A percentile compares a stretch with the other conserved stretches of the same genome.
Conservation (phyloP, 805 yeast genomes). For the Starmerella vitae region DNA sequence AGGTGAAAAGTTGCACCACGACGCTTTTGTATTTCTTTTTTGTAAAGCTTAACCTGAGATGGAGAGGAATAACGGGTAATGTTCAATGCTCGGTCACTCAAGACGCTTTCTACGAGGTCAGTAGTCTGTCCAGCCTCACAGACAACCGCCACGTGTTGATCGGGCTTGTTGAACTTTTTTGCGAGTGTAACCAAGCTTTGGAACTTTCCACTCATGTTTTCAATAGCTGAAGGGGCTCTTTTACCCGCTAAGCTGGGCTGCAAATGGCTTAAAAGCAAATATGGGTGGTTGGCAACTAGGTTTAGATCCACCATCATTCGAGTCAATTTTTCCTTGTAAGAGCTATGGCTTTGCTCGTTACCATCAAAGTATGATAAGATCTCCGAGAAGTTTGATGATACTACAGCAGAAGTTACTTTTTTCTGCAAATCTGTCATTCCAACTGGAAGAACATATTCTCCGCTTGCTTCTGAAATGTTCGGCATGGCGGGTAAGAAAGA, state of each 20-base stretch:
- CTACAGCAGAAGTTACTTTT: slow-evolving; percentile 80
- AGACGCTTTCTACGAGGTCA: slow-evolving; percentile 65
- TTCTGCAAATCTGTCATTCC: slow-evolving; percentile 41
- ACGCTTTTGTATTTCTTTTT: slow-evolving; percentile 9
- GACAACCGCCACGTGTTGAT: slow-evolving; percentile 51
- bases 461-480: too few species aligned
- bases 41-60: slow-evolving; percentile 11
- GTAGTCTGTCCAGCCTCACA: slow-evolving; percentile 54
- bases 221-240: slow-evolving; percentile 59
- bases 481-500: too few species aligned
- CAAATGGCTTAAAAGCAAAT: slow-evolving; percentile 65
- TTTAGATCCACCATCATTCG: slow-evolving; percentile 65
- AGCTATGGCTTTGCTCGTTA: slow-evolving; percentile 39
- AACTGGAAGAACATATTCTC: slow-evolving; percentile 19
- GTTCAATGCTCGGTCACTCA: slow-evolving; percentile 56
- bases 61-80: slow-evolving; percentile 47
- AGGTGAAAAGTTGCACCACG: slow-evolving; percentile 25
- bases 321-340: slow-evolving; percentile 41
- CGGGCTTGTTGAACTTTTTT: slow-evolving; percentile 35
- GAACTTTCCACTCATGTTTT: slow-evolving; percentile 45
- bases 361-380: slow-evolving; percentile 71
- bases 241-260: slow-evolving; percentile 52
- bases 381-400: slow-evolving; percentile 81
- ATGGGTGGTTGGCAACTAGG: slow-evolving; percentile 80
- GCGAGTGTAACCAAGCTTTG: slow-evolving; percentile 52